A percentile compares a stretch with the other conserved stretches of the same genome.
Conservation (phyloP, 1,139 yeast species). For the Yamadazyma triangularis region DNA sequence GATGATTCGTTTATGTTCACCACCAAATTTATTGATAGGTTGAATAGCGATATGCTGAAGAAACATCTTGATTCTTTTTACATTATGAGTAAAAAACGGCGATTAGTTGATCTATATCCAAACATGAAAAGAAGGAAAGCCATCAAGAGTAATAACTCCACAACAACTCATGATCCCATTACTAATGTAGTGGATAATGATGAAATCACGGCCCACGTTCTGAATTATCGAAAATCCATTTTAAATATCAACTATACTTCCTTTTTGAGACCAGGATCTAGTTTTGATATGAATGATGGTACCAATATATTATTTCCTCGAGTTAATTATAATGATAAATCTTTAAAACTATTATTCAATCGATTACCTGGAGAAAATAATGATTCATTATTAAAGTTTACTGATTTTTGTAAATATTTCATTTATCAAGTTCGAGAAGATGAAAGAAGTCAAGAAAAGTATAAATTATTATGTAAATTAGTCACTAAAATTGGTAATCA, state of each 20-base stretch:
- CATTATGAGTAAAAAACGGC: not conserved
- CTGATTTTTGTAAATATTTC: not conserved
- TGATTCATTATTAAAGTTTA: not conserved
- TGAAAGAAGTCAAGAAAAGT: not conserved
- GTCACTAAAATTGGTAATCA: not conserved
- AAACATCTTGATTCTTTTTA: not conserved
- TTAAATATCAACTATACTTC: constrained; percentile 9
- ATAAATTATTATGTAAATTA: too few relatives aligned
- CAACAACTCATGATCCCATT: not conserved
- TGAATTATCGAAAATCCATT: not conserved
- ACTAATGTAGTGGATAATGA: not conserved
- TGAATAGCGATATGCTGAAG: too few relatives aligned
- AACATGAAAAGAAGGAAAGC: not conserved
- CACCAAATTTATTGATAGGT: not conserved
- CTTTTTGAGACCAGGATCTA: constrained; percentile 15
- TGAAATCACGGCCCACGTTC: too few relatives aligned
- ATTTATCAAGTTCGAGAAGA: not conserved
- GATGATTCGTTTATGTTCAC: too few relatives aligned
- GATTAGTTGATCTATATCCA: not conserved
- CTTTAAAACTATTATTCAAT: constrained; percentile 17
- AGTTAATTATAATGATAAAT: constrained; percentile 17
- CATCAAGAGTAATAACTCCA: not conserved
- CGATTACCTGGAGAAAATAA: constrained; percentile 3
- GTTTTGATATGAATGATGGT: constrained; percentile 10
- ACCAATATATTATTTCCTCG: constrained; percentile 16